phyloP scores from a whole-genome alignment of 192 early-diverging fungal genomes.

The Dissophora ornata region DNA sequence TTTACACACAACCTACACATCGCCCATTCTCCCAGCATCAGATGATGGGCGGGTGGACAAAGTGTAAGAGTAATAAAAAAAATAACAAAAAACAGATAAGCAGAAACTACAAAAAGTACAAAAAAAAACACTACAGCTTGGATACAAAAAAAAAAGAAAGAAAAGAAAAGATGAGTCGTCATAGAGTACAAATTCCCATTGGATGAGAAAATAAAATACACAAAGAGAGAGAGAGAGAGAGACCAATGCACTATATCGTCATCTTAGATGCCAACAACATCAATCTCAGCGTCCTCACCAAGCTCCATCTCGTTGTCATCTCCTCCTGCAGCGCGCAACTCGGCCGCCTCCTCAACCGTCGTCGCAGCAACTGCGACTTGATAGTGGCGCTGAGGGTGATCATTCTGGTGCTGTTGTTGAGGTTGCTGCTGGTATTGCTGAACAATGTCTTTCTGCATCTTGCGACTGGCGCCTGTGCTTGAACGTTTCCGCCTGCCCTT shows the following conservation, averaged over 20 bases:
- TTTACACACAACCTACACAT: not conserved
- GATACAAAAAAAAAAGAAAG: constrained; percentile 3
- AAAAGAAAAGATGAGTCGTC: constrained; percentile 24
- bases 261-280: constrained; percentile 39
- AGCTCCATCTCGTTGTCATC: constrained; percentile 27
- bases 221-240: constrained; percentile 1
- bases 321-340: no score
- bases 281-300: constrained; percentile 51
- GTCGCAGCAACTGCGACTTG: not conserved
- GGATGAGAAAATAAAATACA: not conserved
- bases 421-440: constrained; percentile 11
- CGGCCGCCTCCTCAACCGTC: no score
- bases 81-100: not conserved
- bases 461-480: constrained; percentile 24
- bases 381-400: constrained; percentile 1
- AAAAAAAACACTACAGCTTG: not conserved
- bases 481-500: constrained; percentile 22
- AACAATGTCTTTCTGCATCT: constrained; percentile 23
- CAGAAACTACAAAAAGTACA: constrained; percentile 3
- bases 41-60: no score
- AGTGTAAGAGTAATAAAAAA: not conserved
- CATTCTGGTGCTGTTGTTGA: not conserved
- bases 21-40: no score
- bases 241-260: not conserved
- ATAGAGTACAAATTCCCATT: constrained; percentile 5